Evolutionary conservation across 768 basidiomycete species (phyloP).

Genomic region (Candolleomyces efflorescens): DNA sequence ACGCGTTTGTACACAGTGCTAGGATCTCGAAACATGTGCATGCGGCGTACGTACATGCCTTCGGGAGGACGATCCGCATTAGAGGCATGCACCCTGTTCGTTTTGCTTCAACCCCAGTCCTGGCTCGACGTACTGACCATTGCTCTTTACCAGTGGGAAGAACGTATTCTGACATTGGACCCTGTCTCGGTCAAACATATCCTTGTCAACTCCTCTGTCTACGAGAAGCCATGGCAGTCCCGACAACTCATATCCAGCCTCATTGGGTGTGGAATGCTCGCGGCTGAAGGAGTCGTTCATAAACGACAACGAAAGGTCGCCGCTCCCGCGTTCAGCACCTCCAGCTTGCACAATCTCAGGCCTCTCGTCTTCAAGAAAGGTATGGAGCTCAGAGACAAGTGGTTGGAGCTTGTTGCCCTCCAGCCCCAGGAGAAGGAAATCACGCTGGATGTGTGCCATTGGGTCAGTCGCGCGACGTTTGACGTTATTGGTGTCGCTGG

Average conservation of each 20-base stretch:
- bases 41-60: conserved; percentile 48
- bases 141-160: conserved; percentile 54
- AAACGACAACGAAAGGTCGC: conserved; percentile 76
- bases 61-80: conserved; percentile 68
- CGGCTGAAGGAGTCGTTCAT: conserved; percentile 74
- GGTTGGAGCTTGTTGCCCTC: conserved; percentile 36
- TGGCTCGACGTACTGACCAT: neutral
- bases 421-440: conserved; percentile 16
- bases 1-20: conserved; percentile 43
- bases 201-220: conserved; percentile 64
- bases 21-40: conserved; percentile 49
- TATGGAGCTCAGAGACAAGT: conserved; percentile 53
- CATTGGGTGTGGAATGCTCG: conserved; percentile 81
- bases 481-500: conserved; percentile 91
- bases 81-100: conserved; percentile 66
- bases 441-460: conserved; percentile 70
- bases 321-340: conserved; percentile 76
- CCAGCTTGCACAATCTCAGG: conserved; percentile 67
- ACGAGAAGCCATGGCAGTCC: conserved; percentile 83
- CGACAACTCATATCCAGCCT: conserved; percentile 69
- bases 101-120: conserved; percentile 10
- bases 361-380: conserved; percentile 74
- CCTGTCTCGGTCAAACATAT: conserved; percentile 72
- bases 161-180: conserved; percentile 78
- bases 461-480: conserved; percentile 81